Percentiles rank a stretch among this genome's conserved stretches.
Conservation (phyloP, 108 stramenopile species). For the Parietichytrium sp. region DNA sequence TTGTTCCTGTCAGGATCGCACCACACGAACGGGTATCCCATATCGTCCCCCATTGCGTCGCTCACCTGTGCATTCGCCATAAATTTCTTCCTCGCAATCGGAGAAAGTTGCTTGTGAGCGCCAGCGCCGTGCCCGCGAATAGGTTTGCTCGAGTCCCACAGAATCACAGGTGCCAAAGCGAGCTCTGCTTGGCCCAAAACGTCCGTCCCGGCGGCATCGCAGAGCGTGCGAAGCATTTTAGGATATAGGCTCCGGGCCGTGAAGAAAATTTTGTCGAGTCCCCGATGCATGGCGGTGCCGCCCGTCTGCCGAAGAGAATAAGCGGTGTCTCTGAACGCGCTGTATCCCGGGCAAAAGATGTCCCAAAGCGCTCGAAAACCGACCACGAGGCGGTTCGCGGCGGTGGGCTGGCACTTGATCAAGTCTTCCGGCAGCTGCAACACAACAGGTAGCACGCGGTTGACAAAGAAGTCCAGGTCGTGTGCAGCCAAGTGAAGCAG, state of each 20-base stretch:
- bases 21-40: conserved; percentile 32
- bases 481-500: conserved; percentile 28
- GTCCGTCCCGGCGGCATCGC: background rate
- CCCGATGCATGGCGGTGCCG: background rate
- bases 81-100: too few relatives aligned
- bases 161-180: background rate
- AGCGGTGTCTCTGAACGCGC: background rate
- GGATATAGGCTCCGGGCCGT: background rate
- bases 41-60: background rate
- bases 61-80: too few relatives aligned
- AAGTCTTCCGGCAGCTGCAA: conserved; percentile 8
- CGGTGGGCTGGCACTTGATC: background rate
- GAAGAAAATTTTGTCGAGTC: background rate
- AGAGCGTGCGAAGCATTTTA: background rate
- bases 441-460: background rate
- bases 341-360: background rate
- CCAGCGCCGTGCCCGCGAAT: background rate
- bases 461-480: background rate
- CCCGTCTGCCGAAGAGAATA: conserved; percentile 18
- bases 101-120: background rate
- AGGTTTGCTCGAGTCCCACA: background rate
- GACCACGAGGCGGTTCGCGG: conserved; percentile 4
- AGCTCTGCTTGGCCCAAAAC: conserved; percentile 3
- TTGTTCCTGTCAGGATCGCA: background rate
- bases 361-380: conserved; percentile 22